Evolutionary conservation across 2,329 filamentous ascomycete species (phyloP), one percentile per base, ranked within the genome.

Genomic region (Exophiala calicioides): DNA sequence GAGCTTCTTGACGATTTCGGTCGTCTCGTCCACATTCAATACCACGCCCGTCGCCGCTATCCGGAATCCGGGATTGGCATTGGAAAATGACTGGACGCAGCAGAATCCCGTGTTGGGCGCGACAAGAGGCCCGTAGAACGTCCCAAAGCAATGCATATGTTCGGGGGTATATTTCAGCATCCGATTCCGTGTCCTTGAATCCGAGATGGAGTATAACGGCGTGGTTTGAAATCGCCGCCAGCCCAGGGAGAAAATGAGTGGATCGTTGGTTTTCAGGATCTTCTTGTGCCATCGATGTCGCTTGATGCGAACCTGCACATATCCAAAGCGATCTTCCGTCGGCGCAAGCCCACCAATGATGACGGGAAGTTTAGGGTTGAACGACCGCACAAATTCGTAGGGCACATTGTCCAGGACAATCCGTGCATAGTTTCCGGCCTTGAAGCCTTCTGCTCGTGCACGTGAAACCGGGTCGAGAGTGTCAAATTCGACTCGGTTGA

Each of bases 111-210:
- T 95, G 68, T 95, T 96, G 9, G 94, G 93, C 1, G 93, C 90
- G 50, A 96, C 89, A 5, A 98, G 81, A 0, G 94, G 93, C 0
- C 90, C 93, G 63, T 95, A 97, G 69, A 97, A 90, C 39, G 90
- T 95, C 30, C 82, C 93, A 65, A 95, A 95, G 72, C 94, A 98
- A 72, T 97, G 93, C 90, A 96, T 97, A 65, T 98, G 93, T 74
- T 98, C 94, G 0, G 93, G 94, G 0, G 91, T 96, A 69, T 98
- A 98, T 69, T 98, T 98, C 53, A 98, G 80, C 91, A 98, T 96
- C 47, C 93, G 84, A 70, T 97, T 96, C 55, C 93, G 80, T 19
- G 88, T 94, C 59, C 93, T 82, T 52, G 88, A 95, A 68, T 97
- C 93, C 18, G 88, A 93, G 47, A 93, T 95, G 71, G 86, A 93